phyloP scores from a whole-genome alignment of 1,284 basidiomycete genomes.

The Melampsora americana region DNA sequence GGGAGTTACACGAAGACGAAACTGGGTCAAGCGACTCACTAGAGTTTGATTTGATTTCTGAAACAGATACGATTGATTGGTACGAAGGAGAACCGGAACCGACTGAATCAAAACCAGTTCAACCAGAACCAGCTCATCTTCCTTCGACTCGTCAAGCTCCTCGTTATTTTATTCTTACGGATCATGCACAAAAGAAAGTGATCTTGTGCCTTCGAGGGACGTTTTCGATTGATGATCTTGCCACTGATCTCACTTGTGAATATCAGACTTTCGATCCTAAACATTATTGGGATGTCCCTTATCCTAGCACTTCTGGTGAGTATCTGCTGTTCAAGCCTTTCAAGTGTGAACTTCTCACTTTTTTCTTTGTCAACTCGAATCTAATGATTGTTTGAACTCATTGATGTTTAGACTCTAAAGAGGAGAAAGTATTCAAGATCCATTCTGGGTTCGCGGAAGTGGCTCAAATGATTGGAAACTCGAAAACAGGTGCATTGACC shows the following conservation, averaged over 20 bases:
- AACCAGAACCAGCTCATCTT: background rate
- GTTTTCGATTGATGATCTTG: slow-evolving; percentile 51
- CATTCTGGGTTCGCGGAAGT: slow-evolving; percentile 26
- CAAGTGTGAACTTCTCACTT: background rate
- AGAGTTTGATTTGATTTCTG: background rate
- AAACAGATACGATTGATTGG: background rate
- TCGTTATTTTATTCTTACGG: slow-evolving; percentile 73
- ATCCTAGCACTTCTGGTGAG: background rate
- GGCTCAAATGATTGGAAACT: slow-evolving; percentile 13
- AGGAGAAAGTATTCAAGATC: slow-evolving; percentile 1
- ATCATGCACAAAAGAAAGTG: slow-evolving; percentile 67
- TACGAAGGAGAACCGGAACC: background rate
- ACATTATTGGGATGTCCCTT: slow-evolving; percentile 40
- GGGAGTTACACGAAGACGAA: background rate
- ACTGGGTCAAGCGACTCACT: background rate
- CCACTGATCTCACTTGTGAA: slow-evolving; percentile 53
- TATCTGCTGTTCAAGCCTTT: slow-evolving; percentile 18
- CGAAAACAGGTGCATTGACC: background rate
- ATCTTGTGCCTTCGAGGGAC: slow-evolving; percentile 64
- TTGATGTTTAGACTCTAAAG: background rate
- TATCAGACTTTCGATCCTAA: slow-evolving; percentile 44
- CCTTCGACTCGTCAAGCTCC: slow-evolving; percentile 54
- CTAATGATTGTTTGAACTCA: background rate
- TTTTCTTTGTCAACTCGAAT: too few species aligned
- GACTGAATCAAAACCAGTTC: background rate